Conservation (phyloP, 176 grass and related monocot species). For the Oryza meyeriana region DNA sequence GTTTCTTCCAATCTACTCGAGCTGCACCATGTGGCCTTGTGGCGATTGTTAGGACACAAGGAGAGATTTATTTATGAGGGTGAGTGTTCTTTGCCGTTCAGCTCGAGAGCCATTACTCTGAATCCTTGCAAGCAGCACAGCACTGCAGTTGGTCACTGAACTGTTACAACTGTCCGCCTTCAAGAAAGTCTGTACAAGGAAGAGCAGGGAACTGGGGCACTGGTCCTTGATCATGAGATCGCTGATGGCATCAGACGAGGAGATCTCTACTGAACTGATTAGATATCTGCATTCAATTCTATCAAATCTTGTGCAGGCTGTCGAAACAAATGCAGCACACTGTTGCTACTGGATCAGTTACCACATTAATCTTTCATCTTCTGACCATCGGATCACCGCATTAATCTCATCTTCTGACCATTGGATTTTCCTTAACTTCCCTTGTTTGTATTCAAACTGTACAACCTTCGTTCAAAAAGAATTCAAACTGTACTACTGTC, state of each 20-base stretch:
- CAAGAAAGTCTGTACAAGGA: background rate
- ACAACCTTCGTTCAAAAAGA: background rate
- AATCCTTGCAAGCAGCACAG: background rate
- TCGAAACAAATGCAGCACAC: background rate
- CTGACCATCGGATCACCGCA: slow-evolving; percentile 3
- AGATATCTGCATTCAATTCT: background rate
- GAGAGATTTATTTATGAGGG: background rate
- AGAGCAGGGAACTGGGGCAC: background rate
- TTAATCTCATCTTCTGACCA: background rate
- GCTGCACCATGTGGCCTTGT: background rate
- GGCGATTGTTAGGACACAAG: background rate
- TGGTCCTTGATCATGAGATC: background rate
- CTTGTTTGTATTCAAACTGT: slow-evolving; percentile 5
- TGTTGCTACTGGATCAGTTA: background rate
- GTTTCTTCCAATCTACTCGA: background rate
- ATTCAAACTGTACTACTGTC: background rate
- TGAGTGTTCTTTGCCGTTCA: background rate
- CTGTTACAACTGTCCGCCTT: background rate
- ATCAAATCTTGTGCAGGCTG: background rate
- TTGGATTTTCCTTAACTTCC: background rate
- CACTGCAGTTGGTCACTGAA: background rate
- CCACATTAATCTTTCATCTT: background rate
- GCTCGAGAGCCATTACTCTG: background rate
- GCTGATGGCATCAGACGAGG: background rate
- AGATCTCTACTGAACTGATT: background rate